These are phyloP conservation scores for Beauveria caledonica DNA, from an alignment of 2,329 filamentous ascomycete genomes.

Conservation along the genomic window DNA sequence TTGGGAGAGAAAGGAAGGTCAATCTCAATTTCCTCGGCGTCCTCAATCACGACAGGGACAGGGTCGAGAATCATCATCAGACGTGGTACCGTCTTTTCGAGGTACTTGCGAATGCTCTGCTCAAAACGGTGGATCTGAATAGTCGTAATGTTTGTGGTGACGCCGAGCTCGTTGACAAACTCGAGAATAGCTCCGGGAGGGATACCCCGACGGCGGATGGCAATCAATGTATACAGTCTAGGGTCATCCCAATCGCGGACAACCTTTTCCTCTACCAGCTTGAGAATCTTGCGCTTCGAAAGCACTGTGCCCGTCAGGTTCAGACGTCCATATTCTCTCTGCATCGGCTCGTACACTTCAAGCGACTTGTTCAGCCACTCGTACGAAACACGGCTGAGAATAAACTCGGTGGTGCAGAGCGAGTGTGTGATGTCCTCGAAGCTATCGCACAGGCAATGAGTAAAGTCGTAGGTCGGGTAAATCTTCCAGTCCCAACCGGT, in stretches of 20 bases:
- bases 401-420: slow-evolving; percentile 88
- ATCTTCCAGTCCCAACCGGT: slow-evolving; percentile 83
- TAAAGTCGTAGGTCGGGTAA: slow-evolving; percentile 92
- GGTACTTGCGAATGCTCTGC: slow-evolving; percentile 72
- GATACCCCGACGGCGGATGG: slow-evolving; percentile 72
- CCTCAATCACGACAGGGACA: slow-evolving; percentile 72
- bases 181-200: slow-evolving; percentile 82
- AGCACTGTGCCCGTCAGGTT: slow-evolving; percentile 80
- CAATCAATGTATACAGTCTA: slow-evolving; percentile 79
- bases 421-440: slow-evolving; percentile 90
- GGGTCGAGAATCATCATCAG: slow-evolving; percentile 87
- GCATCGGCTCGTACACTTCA: slow-evolving; percentile 85
- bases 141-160: slow-evolving; percentile 71
- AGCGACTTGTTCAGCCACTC: slow-evolving; percentile 81
- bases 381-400: slow-evolving; percentile 76
- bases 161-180: slow-evolving; percentile 85
- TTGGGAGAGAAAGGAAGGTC: slow-evolving; percentile 78
- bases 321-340: slow-evolving; percentile 63
- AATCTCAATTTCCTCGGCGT: slow-evolving; percentile 54
- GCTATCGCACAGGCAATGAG: slow-evolving; percentile 84
- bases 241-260: slow-evolving; percentile 91
- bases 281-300: slow-evolving; percentile 75
- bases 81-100: slow-evolving; percentile 80
- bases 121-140: slow-evolving; percentile 82
- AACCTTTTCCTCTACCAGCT: slow-evolving; percentile 67